Base-by-base conservation (phyloP, 495 filamentous ascomycete species). In the Aspergillus hancockii region DNA sequence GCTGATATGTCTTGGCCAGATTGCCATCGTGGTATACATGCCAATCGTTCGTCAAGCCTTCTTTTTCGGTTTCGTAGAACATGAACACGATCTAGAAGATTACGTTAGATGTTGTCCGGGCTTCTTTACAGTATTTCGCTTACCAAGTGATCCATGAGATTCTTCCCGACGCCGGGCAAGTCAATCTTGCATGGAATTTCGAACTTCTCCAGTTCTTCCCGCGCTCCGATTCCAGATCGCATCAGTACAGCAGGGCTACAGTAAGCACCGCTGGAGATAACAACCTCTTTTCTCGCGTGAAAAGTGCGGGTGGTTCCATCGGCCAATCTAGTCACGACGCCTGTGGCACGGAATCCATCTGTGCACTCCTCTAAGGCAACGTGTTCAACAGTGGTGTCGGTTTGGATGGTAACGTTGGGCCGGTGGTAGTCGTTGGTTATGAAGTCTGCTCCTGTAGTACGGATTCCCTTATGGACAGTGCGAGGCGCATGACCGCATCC, bases 211-310 rank as follows among this genome's bases (percentile, higher is more conserved):
- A 85, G 70, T 49, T 85, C 81, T 0, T 73, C 71, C 8, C 70
- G 72, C 0, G 80, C 74, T 0, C 84, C 83, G 51, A 87, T 79
- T 9, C 83, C 83, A 18, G 74, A 81, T 4, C 81, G 79, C 58
- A 83, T 79, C 10, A 87, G 70, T 16, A 86, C 76, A 41, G 83
- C 76, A 19, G 83, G 83, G 21, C 79, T 77, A 72, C 82, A 83
- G 69, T 84, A 85, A 18, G 80, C 71, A 4, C 83, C 83, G 10
- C 75, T 77, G 1, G 78, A 74, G 34, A 85, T 64, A 49, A 87
- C 78, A 38, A 84, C 75, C 46, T 87, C 83, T 19, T 69, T 74
- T 16, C 66, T 58, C 1, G 75, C 73, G 38, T 58, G 47, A 53
- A 68, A 74, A 1, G 55, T 66, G 47, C 59, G 65, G 0, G 72